phyloP scores from a whole-genome alignment of 345 rosid genomes.

The Arabis hirsuta region DNA sequence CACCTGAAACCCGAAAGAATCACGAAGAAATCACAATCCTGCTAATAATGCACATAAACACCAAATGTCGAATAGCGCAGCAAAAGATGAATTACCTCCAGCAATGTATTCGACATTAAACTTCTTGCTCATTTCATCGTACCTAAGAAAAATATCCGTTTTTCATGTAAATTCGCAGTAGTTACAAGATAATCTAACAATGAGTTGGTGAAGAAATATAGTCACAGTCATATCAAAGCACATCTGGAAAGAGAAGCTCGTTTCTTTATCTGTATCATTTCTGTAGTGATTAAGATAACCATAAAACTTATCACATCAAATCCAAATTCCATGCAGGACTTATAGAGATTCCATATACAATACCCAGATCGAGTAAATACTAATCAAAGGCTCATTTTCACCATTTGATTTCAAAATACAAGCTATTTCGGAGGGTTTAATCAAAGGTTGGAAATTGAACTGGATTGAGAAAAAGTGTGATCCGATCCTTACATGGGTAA shows the following conservation, averaged over 20 bases:
- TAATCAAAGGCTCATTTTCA: no score
- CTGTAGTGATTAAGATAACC: no score
- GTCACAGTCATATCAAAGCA: not conserved
- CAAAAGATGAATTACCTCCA: conserved; percentile 41
- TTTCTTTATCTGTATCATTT: not conserved
- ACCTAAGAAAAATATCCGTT: conserved; percentile 25
- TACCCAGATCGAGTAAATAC: not conserved
- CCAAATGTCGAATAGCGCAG: not conserved
- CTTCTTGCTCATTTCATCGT: conserved; percentile 46
- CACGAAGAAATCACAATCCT: conserved; percentile 16
- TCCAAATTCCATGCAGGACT: not conserved
- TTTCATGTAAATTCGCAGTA: not conserved
- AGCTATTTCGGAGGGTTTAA: no score
- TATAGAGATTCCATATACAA: conserved; percentile 1
- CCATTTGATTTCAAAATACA: no score
- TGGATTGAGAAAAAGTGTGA: not conserved
- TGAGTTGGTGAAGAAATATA: not conserved
- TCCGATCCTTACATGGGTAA: conserved; percentile 69
- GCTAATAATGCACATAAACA: conserved; percentile 9
- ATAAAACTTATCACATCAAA: conserved; percentile 17
- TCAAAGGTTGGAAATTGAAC: not conserved
- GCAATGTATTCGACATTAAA: conserved; percentile 48
- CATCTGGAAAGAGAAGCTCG: conserved; percentile 3
- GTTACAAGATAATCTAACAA: not conserved
- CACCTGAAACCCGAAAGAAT: conserved; percentile 28